phyloP scores from a whole-genome alignment of 495 filamentous ascomycete genomes.

The Aspergillus affinis region DNA sequence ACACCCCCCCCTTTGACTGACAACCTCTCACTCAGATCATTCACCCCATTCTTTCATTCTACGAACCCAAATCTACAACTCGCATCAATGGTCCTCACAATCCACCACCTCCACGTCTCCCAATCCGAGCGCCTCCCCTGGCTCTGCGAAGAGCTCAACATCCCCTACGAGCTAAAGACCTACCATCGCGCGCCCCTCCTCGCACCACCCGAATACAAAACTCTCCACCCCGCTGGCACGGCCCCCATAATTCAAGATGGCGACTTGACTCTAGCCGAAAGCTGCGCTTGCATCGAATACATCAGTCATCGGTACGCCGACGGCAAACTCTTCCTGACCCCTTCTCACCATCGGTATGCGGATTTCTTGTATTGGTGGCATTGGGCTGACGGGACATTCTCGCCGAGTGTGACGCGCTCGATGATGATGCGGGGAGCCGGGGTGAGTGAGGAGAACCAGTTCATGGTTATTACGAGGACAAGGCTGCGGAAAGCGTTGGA shows the following conservation, averaged over 20 bases:
- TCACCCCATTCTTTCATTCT: too few species aligned
- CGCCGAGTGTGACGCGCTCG: slow-evolving; percentile 29
- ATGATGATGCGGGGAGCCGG: slow-evolving; percentile 10
- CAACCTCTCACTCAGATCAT: too few species aligned
- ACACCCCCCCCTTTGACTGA: too few species aligned
- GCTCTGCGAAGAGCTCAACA: slow-evolving; percentile 59
- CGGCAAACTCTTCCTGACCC: slow-evolving; percentile 39
- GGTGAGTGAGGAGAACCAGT: slow-evolving; percentile 11
- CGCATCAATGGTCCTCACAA: slow-evolving; percentile 33
- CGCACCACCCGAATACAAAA: slow-evolving; percentile 46
- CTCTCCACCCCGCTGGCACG: slow-evolving; percentile 45
- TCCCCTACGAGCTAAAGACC: slow-evolving; percentile 49
- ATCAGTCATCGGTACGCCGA: slow-evolving; percentile 47
- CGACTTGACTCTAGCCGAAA: slow-evolving; percentile 49
- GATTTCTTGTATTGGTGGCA: slow-evolving; percentile 61
- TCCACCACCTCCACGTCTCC: slow-evolving; percentile 55
- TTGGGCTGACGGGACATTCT: slow-evolving; percentile 52
- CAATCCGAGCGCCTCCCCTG: slow-evolving; percentile 58
- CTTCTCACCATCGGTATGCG: slow-evolving; percentile 42
- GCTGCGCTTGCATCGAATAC: slow-evolving; percentile 53
- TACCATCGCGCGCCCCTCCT: slow-evolving; percentile 49
- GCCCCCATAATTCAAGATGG: slow-evolving; percentile 55
- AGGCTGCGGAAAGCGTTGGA: slow-evolving; percentile 26
- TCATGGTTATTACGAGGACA: slow-evolving; percentile 11
- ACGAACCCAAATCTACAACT: too few species aligned